Evolutionary conservation across 305 asterid species (phyloP), one percentile per base, ranked within the genome.

Genomic region (Plantago coronopus): DNA sequence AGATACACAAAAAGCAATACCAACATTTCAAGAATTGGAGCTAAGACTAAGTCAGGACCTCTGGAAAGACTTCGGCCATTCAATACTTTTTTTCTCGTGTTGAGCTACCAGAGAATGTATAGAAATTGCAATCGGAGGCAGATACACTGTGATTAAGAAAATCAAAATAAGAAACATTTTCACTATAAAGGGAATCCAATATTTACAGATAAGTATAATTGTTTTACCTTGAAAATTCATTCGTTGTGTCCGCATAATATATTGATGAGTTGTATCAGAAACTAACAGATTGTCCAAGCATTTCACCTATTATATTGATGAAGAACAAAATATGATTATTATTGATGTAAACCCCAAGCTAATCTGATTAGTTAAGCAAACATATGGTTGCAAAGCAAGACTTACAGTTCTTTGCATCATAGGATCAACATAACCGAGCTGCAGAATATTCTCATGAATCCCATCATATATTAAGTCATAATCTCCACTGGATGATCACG

Each of bases 51-150:
- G 19, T 63, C 46, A 58, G 60, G 51, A 93, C 99, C 97, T 94
- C 12, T 89, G 88, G 70, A 79, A 85, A 65, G 97, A 85, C 73
- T 89, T 89, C 27, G 99, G 99, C 96, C 97, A 94, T 73, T 87
- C 86, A 67, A 94, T 94, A 76, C 75, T 81, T 59, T 83, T 81
- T 80, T 68, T 84, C 73, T 83, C 95, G 37, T 82, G 83, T 75
- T 87, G 99, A 75, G 95, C 91, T 63, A 87, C 64, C 72, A 79
- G 72, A 67, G 83, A 70, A 66, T 78, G 99, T 70, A 94, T 79
- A 62, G 79, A 48, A 59, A 94, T 73, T 54, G 89, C 93, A 76
- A 82, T 67, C 50, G 94, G 80, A 57, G 99, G 94, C 81, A 82
- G 97, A 84, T 94, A 94, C 68, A 71, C 99, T 93, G 88, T 63